phyloP scores from a whole-genome alignment of 2,329 filamentous ascomycete species.

The Calonectria hongkongensis region DNA sequence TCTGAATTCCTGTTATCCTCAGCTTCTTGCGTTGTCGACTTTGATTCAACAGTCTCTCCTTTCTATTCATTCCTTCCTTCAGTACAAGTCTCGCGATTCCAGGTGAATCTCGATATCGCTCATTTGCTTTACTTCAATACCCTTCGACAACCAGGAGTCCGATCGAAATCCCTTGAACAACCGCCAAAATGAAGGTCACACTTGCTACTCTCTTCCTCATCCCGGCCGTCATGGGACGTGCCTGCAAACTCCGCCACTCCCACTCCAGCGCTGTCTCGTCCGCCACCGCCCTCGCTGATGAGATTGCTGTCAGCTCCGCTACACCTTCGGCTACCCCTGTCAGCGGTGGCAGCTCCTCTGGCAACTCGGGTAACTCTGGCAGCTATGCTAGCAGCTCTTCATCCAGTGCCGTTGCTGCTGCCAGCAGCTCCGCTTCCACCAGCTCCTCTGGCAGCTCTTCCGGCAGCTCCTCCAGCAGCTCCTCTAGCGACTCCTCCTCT shows the following conservation, averaged over 20 bases:
- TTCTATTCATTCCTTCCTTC: conserved; percentile 29
- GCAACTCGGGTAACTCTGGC: not conserved
- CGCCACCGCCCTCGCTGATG: conserved; percentile 28
- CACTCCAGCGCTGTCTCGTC: conserved; percentile 37
- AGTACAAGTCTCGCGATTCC: conserved; percentile 40
- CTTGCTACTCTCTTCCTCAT: conserved; percentile 50
- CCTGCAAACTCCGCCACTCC: conserved; percentile 46
- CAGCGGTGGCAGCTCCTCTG: conserved; percentile 26
- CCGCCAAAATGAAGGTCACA: conserved; percentile 53
- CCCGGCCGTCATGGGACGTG: conserved; percentile 54
- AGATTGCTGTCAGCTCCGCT: conserved; percentile 10
- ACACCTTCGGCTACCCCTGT: conserved; percentile 13
- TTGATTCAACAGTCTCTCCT: conserved; percentile 45
- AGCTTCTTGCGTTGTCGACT: conserved; percentile 28
- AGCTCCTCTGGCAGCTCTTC: conserved; percentile 33
- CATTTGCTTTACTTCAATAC: conserved; percentile 26
- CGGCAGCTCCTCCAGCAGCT: conserved; percentile 21
- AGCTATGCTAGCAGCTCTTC: conserved; percentile 36
- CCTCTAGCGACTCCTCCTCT: conserved; percentile 31
- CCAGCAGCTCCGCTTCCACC: conserved; percentile 43
- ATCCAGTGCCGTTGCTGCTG: conserved; percentile 18
- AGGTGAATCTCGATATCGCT: conserved; percentile 39
- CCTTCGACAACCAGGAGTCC: conserved; percentile 7
- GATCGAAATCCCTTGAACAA: conserved; percentile 1
- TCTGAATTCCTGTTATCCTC: conserved; percentile 23